Evolutionary conservation across 2,329 filamentous ascomycete species (phyloP).

Genomic region (Fusarium graminum): DNA sequence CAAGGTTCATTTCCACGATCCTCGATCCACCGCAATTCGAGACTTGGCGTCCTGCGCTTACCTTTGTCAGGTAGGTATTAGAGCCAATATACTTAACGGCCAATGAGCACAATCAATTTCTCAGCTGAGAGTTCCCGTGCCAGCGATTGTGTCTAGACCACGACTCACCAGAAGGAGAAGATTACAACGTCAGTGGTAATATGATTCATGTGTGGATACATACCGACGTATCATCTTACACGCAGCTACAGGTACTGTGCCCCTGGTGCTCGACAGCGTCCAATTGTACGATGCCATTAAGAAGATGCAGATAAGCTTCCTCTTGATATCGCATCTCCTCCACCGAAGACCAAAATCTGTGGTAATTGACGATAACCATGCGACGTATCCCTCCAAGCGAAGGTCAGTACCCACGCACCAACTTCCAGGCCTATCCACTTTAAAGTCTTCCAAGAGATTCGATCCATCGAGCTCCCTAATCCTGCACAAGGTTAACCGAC

Average conservation of each 20-base stretch:
- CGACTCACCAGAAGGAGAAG: conserved; percentile 10
- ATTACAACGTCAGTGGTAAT: neutral
- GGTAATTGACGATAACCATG: neutral
- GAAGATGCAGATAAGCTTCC: neutral
- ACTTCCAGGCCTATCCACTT: conserved; percentile 3
- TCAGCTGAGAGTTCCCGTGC: conserved; percentile 5
- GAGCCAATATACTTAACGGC: neutral
- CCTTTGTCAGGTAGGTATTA: neutral
- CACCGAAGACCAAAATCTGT: neutral
- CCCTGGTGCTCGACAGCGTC: conserved; percentile 1
- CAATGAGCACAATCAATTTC: conserved; percentile 6
- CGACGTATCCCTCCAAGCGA: neutral
- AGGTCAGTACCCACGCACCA: neutral
- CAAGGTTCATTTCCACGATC: conserved; percentile 26
- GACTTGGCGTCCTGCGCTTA: conserved; percentile 28
- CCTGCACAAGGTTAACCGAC: conserved; percentile 1
- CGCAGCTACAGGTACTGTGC: conserved; percentile 13
- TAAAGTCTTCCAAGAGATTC: conserved; percentile 22
- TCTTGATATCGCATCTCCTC: neutral
- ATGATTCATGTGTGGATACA: conserved; percentile 22
- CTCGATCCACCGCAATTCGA: conserved; percentile 34
- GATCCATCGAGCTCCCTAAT: neutral
- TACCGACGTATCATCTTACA: conserved; percentile 35
- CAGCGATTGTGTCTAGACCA: neutral
- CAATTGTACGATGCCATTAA: neutral